phyloP scores from a whole-genome alignment of 306 rosid species.

The Gastrolobium villosum region DNA sequence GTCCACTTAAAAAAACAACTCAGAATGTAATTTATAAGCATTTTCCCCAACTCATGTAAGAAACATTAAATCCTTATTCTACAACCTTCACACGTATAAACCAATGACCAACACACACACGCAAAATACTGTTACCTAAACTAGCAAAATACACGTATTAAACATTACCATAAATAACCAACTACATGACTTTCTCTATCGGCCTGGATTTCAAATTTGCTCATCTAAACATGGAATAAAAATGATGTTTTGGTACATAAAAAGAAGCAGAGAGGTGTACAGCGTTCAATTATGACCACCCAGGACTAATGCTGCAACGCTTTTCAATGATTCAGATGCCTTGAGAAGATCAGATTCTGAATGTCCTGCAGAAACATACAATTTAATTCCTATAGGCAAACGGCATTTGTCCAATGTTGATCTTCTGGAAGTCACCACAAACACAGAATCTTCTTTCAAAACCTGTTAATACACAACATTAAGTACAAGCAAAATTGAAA shows the following conservation, averaged over 20 bases:
- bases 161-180: constrained; percentile 46
- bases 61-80: constrained; percentile 46
- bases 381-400: constrained; percentile 82
- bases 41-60: constrained; percentile 24
- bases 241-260: constrained; percentile 38
- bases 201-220: constrained; percentile 47
- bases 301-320: constrained; percentile 71
- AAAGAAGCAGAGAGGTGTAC: constrained; percentile 32
- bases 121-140: constrained; percentile 37
- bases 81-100: constrained; percentile 28
- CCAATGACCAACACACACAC: constrained; percentile 40
- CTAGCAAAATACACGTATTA: neutral
- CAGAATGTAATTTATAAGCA: constrained; percentile 27
- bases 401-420: constrained; percentile 85
- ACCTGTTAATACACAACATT: constrained; percentile 58
- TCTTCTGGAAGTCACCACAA: constrained; percentile 77
- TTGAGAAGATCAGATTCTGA: constrained; percentile 79
- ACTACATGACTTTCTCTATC: constrained; percentile 30
- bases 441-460: constrained; percentile 78
- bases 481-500: constrained; percentile 40
- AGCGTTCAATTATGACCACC: constrained; percentile 54
- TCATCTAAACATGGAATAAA: constrained; percentile 43
- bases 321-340: constrained; percentile 79
- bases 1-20: neutral
- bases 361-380: constrained; percentile 89